Conservation (phyloP, 1,284 basidiomycete genomes). For the Bjerkandera adusta region DNA sequence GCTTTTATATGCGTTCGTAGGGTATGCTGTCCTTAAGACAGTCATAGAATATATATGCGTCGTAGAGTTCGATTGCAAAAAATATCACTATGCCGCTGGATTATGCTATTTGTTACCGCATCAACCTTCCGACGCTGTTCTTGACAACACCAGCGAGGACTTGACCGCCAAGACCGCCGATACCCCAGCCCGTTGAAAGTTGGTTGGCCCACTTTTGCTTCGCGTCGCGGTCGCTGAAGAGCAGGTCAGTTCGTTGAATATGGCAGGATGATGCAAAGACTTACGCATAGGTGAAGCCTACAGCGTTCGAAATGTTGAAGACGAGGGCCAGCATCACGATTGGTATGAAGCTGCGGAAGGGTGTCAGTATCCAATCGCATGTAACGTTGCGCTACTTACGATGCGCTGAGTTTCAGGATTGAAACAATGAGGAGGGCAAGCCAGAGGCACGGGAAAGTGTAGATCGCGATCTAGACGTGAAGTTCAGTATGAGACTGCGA, state of each 20-base stretch:
- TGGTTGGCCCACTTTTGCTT: slow-evolving; percentile 81
- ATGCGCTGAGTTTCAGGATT: slow-evolving; percentile 82
- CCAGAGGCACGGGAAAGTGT: slow-evolving; percentile 90
- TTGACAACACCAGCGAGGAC: slow-evolving; percentile 77
- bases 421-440: slow-evolving; percentile 83
- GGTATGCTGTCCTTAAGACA: too few species aligned
- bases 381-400: slow-evolving; percentile 51
- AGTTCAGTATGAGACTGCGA: not conserved
- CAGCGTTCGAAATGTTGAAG: slow-evolving; percentile 88
- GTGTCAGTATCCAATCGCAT: too few species aligned
- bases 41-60: too few species aligned
- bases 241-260: not conserved
- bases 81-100: too few species aligned
- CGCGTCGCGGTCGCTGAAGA: slow-evolving; percentile 78
- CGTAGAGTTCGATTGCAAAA: too few species aligned
- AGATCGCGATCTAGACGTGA: slow-evolving; percentile 71
- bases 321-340: slow-evolving; percentile 87
- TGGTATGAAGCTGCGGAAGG: slow-evolving; percentile 67
- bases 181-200: slow-evolving; percentile 64
- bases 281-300: slow-evolving; percentile 91
- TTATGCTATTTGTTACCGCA: too few species aligned
- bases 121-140: slow-evolving; percentile 77
- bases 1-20: too few species aligned
- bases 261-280: slow-evolving; percentile 26
- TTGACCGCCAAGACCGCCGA: slow-evolving; percentile 79